Conservation (phyloP, 768 basidiomycete genomes). For the Mycena indigotica region DNA sequence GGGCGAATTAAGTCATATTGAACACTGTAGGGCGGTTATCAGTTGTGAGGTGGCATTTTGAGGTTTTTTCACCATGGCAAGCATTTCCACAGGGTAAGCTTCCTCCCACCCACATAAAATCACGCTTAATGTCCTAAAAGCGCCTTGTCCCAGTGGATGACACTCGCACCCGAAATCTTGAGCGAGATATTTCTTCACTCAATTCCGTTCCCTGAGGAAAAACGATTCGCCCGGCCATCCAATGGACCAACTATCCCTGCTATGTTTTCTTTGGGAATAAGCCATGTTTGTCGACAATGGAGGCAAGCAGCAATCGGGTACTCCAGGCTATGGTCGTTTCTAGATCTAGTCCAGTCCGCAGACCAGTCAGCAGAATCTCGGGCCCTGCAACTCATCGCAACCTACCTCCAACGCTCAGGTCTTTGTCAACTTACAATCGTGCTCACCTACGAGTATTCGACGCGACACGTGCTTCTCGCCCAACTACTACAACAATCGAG, state of each 20-base stretch:
- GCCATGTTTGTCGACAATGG: constrained; percentile 14
- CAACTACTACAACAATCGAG: not conserved
- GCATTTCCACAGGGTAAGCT: too few species aligned
- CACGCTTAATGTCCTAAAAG: too few species aligned
- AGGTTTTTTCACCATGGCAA: too few species aligned
- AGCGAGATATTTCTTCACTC: not conserved
- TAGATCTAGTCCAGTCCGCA: constrained; percentile 6
- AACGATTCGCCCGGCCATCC: not conserved
- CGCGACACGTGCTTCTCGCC: constrained; percentile 1
- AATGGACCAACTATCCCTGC: not conserved
- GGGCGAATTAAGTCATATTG: too few species aligned
- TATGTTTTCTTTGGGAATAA: not conserved
- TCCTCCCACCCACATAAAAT: too few species aligned
- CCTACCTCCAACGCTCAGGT: constrained; percentile 34
- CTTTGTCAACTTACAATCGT: constrained; percentile 16
- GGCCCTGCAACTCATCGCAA: constrained; percentile 28
- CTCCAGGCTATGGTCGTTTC: not conserved
- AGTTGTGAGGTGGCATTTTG: too few species aligned
- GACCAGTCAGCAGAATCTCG: not conserved
- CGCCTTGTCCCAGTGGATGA: not conserved
- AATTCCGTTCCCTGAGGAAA: not conserved
- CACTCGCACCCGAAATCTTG: not conserved
- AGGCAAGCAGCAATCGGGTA: not conserved
- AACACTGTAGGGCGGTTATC: too few species aligned
- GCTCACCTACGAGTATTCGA: not conserved